Base-by-base conservation (phyloP, 805 yeast genomes). In the Lachancea fermentati region DNA sequence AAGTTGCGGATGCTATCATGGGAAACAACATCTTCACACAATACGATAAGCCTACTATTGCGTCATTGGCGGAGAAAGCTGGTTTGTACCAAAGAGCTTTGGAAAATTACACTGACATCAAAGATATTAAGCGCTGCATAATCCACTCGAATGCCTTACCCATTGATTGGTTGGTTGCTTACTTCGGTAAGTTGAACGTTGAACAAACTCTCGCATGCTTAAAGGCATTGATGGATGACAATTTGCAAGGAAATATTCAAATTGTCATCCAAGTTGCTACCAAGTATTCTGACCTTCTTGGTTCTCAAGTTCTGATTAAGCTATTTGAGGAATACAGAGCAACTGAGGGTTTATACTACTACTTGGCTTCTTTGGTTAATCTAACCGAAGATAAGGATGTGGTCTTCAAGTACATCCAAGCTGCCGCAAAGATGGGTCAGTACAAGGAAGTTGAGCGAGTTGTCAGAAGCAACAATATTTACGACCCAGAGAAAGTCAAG, bases 1-100 rank as follows among this genome's bases (percentile, higher is more conserved):
- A 93, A 73, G 99, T 93, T 42, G 99, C 98, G 32, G 98, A 93
- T 66, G 99, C 99, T 15, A 93, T 93, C 51, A 73, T 93, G 55
- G 96, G 97, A 45, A 93, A 91, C 65, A 80, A 81, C 45, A 91
- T 93, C 86, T 93, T 94, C 69, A 79, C 89, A 50, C 96, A 89
- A 61, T 93, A 86, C 64, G 98, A 93, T 65, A 84, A 86, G 54
- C 88, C 94, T 54, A 82, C 94, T 28, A 81, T 93, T 59, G 98
- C 97, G 16, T 75, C 80, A 44, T 74, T 94, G 50, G 80, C 96
- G 65, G 99, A 93, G 68, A 87, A 87, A 67, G 91, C 96, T n/a
- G 97, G 97, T 14, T 73, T 93, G 50, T 81, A 73, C 64, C 96
- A 89, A 72, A 83, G 97, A 62, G 97, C 99, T 14, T 74, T 93